Percentiles rank a stretch among this genome's conserved stretches.
phyloP scores from a whole-genome alignment of 768 basidiomycete species.

The Clitopilus passeckerianus region DNA sequence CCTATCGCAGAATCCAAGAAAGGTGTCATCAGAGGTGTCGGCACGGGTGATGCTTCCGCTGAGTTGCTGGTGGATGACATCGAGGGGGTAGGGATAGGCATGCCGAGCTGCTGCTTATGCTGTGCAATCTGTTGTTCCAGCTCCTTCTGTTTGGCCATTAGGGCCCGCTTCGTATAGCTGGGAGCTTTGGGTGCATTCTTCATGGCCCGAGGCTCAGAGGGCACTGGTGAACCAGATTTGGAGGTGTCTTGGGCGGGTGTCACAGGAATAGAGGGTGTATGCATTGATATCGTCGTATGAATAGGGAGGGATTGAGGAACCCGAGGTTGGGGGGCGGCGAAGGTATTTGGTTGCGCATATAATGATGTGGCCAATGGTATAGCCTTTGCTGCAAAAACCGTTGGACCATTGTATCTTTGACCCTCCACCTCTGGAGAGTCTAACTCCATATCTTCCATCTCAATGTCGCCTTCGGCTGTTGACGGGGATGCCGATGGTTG shows the following conservation, averaged over 20 bases:
- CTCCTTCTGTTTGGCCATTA: conserved; percentile 37
- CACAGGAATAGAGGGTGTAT: conserved; percentile 1
- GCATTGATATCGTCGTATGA: not conserved
- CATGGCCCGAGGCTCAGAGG: conserved; percentile 33
- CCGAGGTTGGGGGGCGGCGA: not conserved
- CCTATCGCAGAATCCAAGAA: not conserved
- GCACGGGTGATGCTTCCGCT: not conserved
- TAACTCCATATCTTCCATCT: conserved; percentile 25
- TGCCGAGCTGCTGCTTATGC: conserved; percentile 29
- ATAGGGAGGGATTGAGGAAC: not conserved
- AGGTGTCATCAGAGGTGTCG: not conserved
- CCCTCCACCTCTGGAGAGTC: conserved; percentile 17
- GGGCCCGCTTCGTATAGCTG: conserved; percentile 30
- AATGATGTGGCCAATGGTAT: not conserved
- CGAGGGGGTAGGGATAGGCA: not conserved
- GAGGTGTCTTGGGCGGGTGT: conserved; percentile 1
- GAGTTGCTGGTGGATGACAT: not conserved
- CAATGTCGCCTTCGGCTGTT: conserved; percentile 11
- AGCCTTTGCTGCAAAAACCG: not conserved
- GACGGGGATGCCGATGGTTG: not conserved
- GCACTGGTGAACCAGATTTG: conserved; percentile 12
- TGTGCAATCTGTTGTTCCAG: conserved; percentile 36
- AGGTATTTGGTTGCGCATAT: not conserved
- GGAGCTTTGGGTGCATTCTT: conserved; percentile 31
- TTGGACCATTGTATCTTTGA: no score